phyloP scores from a whole-genome alignment of 495 filamentous ascomycete genomes.

The Annulohypoxylon maeteangense region DNA sequence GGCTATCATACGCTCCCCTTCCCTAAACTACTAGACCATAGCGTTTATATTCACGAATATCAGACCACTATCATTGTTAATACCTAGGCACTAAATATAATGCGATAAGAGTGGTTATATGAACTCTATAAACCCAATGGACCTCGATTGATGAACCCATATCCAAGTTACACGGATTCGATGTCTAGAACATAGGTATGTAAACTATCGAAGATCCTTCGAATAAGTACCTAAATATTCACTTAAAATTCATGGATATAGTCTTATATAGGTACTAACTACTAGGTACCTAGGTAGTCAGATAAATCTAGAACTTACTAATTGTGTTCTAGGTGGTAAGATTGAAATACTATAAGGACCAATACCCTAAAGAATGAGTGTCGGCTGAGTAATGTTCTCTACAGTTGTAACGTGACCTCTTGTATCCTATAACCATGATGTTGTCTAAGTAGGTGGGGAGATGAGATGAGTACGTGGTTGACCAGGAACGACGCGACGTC shows the following conservation, averaged over 20 bases:
- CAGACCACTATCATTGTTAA: not conserved
- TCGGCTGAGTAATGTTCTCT: not conserved
- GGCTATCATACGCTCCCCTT: not conserved
- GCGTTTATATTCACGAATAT: not conserved
- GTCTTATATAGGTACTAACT: not conserved
- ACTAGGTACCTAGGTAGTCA: too few species aligned
- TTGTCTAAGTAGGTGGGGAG: too few species aligned
- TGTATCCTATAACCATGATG: conserved; percentile 3
- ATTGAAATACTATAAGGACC: not conserved
- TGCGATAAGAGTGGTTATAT: too few species aligned
- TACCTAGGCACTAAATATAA: not conserved
- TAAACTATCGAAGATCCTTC: not conserved
- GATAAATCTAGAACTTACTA: not conserved
- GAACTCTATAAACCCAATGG: not conserved
- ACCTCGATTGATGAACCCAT: too few species aligned
- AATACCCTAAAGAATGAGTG: not conserved
- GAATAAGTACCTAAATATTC: not conserved
- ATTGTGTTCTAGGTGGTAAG: not conserved
- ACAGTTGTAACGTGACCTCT: not conserved
- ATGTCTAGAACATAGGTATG: not conserved
- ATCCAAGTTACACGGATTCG: not conserved
- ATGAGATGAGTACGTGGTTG: not conserved
- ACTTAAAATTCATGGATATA: not conserved
- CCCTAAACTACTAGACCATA: not conserved
- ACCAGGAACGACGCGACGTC: conserved; percentile 2